Evolutionary conservation across 768 basidiomycete genomes (phyloP), one percentile per base, ranked within the genome.

Genomic region (Scleroderma bovista): DNA sequence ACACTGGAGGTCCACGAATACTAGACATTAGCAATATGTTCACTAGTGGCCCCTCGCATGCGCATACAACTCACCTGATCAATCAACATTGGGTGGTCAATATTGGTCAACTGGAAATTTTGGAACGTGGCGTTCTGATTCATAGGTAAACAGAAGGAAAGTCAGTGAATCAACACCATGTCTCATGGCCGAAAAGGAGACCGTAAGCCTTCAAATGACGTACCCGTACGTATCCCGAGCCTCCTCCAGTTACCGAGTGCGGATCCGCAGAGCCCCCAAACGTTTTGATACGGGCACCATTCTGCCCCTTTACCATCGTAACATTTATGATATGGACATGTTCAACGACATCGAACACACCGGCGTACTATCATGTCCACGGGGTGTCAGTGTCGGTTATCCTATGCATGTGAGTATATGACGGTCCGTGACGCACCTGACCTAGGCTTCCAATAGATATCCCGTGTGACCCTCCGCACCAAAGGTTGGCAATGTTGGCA

Each of bases 281-380:
- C 5, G 73, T 73, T 60, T 78, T 78, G 66, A 78, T 77, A n/a
- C 75, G 69, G 0, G 75, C 75, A 2, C 75, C 77, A 50, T 78
- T 75, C 54, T 75, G 62, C 3, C 74, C 72, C 40, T 77, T 73
- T 22, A 66, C 54, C 72, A 77, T 75, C 20, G 66, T 64, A 32
- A 78, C 61, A 49, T 77, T 72, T 23, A 62, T 60, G 32, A 69
- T 73, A 22, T 59, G 65, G 44, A 78, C 63, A 58, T 77, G 73
- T 22, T 68, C 69, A 24, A 75, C 73, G 43, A 76, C 73, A 39
- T 77, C 74, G 20, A 61, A 67, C 51, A 65, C 63, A 6, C 68
- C 65, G 2, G 71, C 65, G 46, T 68, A 72, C 69, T 72, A 17
- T 34, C 23, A 42, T 29, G 5, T 29, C 26, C 4, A 9, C 26